Evolutionary conservation across 192 early-diverging fungal genomes (phyloP).

Genomic region (Podila verticillata): DNA sequence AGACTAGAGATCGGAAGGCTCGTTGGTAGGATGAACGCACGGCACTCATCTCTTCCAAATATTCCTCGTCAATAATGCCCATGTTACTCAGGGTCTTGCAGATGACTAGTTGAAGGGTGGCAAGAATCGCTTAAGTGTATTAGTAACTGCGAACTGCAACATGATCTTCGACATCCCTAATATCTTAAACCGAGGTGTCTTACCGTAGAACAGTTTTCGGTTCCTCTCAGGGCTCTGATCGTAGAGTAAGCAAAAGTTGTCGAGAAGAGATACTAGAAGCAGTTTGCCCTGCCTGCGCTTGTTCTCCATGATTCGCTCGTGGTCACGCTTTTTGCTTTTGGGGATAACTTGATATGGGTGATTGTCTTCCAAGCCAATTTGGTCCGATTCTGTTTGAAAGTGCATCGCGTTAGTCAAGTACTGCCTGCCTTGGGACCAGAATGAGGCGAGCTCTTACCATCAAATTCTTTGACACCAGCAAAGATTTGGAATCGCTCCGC

Average conservation of each 20-base stretch:
- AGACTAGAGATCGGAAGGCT: constrained; percentile 86
- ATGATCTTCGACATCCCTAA: too few relatives aligned
- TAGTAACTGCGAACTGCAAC: too few relatives aligned
- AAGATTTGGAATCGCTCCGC: constrained; percentile 42
- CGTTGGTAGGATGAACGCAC: constrained; percentile 87
- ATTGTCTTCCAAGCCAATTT: constrained; percentile 29
- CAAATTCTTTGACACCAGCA: constrained; percentile 47
- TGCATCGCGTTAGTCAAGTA: background rate
- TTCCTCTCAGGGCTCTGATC: constrained; percentile 88
- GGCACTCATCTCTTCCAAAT: constrained; percentile 85
- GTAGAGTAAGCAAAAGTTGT: constrained; percentile 91
- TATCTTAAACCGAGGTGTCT: background rate
- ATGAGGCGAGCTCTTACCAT: constrained; percentile 11
- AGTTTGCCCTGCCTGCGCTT: constrained; percentile 70
- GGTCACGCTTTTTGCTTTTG: constrained; percentile 31
- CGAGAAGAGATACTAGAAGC: constrained; percentile 87
- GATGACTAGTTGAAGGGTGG: constrained; percentile 55
- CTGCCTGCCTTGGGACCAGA: background rate
- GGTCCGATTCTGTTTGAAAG: constrained; percentile 30
- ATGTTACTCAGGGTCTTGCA: constrained; percentile 87
- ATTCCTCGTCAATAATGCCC: constrained; percentile 82
- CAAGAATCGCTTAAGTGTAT: background rate
- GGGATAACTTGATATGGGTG: constrained; percentile 35
- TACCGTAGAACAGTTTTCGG: constrained; percentile 80
- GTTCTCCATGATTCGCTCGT: constrained; percentile 43